These are phyloP conservation scores for Colletotrichum phormii DNA, from an alignment of 2,329 filamentous ascomycete species.

Conservation along the genomic window DNA sequence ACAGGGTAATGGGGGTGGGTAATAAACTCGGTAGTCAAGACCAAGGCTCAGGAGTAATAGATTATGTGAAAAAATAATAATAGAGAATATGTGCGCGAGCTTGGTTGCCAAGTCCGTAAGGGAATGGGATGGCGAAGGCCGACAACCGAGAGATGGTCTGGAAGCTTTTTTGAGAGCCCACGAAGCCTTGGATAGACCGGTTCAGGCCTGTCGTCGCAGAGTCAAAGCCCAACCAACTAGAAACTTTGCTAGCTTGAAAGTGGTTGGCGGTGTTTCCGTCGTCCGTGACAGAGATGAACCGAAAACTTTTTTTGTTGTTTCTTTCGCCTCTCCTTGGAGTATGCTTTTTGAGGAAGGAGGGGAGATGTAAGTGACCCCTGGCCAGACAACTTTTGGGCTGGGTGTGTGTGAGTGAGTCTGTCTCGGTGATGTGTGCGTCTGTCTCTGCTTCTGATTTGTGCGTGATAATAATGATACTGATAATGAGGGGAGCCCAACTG, in stretches of 20 bases:
- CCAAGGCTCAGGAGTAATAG: conserved; percentile 17
- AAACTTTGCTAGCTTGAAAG: conserved; percentile 11
- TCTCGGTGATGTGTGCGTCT: background rate
- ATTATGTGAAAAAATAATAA: background rate
- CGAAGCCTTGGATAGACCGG: conserved; percentile 30
- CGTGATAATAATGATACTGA: background rate
- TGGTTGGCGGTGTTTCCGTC: background rate
- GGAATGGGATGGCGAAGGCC: conserved; percentile 3
- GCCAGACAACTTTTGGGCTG: background rate
- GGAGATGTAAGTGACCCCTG: background rate
- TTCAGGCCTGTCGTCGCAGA: conserved; percentile 28
- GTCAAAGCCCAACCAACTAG: conserved; percentile 25
- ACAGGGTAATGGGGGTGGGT: conserved; percentile 2
- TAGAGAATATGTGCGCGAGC: background rate
- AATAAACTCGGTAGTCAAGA: conserved; percentile 13
- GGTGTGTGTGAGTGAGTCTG: background rate
- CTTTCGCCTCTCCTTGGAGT: background rate
- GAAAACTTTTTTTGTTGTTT: background rate
- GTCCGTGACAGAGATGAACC: conserved; percentile 1
- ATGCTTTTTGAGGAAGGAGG: background rate
- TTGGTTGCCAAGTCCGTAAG: background rate
- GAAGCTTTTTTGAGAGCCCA: conserved; percentile 25
- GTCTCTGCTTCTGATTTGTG: background rate
- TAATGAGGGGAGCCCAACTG: conserved; percentile 20
- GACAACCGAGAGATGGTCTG: conserved; percentile 25